phyloP scores from a whole-genome alignment of 2,329 filamentous ascomycete species.

The Exophiala spinifera region DNA sequence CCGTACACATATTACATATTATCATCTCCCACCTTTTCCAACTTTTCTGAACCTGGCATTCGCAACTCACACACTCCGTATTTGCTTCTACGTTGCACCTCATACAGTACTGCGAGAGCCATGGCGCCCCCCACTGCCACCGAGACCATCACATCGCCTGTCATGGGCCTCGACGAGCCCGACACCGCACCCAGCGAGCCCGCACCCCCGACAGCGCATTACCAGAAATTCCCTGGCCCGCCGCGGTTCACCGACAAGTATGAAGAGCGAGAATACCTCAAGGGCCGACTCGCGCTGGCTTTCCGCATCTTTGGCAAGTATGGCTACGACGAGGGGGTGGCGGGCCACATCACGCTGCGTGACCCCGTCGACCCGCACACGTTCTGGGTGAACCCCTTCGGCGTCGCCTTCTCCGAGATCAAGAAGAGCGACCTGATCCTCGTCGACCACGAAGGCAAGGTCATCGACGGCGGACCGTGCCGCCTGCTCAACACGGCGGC shows the following conservation, averaged over 20 bases:
- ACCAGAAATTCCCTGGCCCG: slow-evolving; percentile 26
- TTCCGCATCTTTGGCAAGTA: slow-evolving; percentile 59
- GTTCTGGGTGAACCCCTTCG: slow-evolving; percentile 46
- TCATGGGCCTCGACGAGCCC: slow-evolving; percentile 20
- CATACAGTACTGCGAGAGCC: not conserved
- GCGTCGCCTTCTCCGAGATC: slow-evolving; percentile 31
- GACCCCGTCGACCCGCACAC: slow-evolving; percentile 53
- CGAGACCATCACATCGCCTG: slow-evolving; percentile 18
- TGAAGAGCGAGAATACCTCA: slow-evolving; percentile 37
- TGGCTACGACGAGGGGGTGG: slow-evolving; percentile 60
- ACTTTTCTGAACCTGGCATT: too few species aligned
- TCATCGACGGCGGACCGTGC: slow-evolving; percentile 41
- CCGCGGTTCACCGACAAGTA: slow-evolving; percentile 30
- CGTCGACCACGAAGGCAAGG: slow-evolving; percentile 40
- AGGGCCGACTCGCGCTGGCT: slow-evolving; percentile 51
- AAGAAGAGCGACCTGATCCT: slow-evolving; percentile 43
- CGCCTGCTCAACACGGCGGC: slow-evolving; percentile 45
- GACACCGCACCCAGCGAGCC: slow-evolving; percentile 26
- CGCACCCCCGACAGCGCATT: slow-evolving; percentile 9
- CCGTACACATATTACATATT: too few species aligned
- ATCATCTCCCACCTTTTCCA: too few species aligned
- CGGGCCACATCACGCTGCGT: slow-evolving; percentile 56
- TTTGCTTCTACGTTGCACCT: too few species aligned
- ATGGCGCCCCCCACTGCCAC: slow-evolving; percentile 24
- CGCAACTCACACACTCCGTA: too few species aligned